phyloP scores from a whole-genome alignment of 495 filamentous ascomycete genomes.

The Xylaria venustula region DNA sequence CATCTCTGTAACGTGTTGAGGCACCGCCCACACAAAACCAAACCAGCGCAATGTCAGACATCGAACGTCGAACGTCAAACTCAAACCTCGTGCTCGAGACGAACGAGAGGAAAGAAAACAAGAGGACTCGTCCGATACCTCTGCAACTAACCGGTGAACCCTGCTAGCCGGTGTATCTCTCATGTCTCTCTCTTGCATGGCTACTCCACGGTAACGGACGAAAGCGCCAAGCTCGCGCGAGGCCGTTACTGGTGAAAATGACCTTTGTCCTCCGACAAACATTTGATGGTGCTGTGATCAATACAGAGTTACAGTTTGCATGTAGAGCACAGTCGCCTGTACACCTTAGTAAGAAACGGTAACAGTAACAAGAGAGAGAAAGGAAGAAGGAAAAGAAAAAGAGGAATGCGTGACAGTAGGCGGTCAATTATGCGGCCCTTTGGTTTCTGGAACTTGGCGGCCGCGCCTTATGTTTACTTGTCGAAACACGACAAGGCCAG shows the following conservation, averaged over 20 bases:
- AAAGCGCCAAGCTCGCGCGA: background rate
- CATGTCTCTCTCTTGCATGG: background rate
- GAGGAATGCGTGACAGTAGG: background rate
- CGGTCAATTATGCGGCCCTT: background rate
- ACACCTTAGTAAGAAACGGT: background rate
- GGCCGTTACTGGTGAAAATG: background rate
- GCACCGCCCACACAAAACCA: slow-evolving; percentile 31
- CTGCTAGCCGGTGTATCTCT: background rate
- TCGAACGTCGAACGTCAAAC: slow-evolving; percentile 23
- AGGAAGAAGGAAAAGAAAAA: background rate
- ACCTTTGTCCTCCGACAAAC: background rate
- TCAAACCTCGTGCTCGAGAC: slow-evolving; percentile 4
- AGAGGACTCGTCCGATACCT: slow-evolving; percentile 1
- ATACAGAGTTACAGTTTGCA: background rate
- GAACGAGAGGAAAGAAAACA: slow-evolving; percentile 11
- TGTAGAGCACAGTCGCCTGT: background rate
- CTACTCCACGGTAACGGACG: background rate
- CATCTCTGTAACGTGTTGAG: slow-evolving; percentile 29
- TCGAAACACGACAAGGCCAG: slow-evolving; percentile 24
- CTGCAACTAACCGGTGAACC: slow-evolving; percentile 1
- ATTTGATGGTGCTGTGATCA: background rate
- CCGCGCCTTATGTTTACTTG: background rate
- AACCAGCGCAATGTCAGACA: slow-evolving; percentile 30
- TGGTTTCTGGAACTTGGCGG: background rate
- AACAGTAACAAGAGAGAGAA: background rate